These are phyloP conservation scores for Arthrobotrys conoides DNA, from an alignment of 2,329 filamentous ascomycete genomes.

Conservation along the genomic window DNA sequence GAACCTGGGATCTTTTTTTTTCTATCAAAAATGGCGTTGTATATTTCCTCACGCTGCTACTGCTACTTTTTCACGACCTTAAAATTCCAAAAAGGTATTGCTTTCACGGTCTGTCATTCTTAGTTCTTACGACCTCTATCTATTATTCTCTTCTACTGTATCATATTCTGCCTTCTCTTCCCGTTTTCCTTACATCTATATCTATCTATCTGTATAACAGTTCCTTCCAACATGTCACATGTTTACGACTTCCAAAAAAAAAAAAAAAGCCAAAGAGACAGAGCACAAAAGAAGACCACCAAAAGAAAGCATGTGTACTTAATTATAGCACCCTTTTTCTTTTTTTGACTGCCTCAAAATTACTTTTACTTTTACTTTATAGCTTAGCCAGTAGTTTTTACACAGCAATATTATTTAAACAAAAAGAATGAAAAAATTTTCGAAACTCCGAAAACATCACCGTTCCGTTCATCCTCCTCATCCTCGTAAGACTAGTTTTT, in stretches of 20 bases:
- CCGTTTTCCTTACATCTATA: slow-evolving; percentile 25
- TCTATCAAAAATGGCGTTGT: slow-evolving; percentile 52
- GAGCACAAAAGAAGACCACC: slow-evolving; percentile 36
- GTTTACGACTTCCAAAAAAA: slow-evolving; percentile 56
- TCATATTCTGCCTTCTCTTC: slow-evolving; percentile 44
- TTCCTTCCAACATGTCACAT: slow-evolving; percentile 56
- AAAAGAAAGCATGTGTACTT: slow-evolving; percentile 58
- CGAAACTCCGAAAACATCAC: slow-evolving; percentile 54
- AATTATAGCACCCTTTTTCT: slow-evolving; percentile 51
- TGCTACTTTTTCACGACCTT: slow-evolving; percentile 53
- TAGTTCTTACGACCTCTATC: slow-evolving; percentile 49
- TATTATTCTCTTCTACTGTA: slow-evolving; percentile 53
- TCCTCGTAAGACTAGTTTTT: too few species aligned
- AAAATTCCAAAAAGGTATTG: slow-evolving; percentile 56
- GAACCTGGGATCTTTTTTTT: slow-evolving; percentile 36
- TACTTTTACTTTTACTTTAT: too few species aligned
- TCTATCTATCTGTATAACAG: slow-evolving; percentile 59
- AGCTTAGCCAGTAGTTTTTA: too few species aligned
- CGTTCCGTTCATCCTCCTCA: slow-evolving; percentile 33
- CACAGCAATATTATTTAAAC: slow-evolving; percentile 47
- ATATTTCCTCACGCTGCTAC: slow-evolving; percentile 30
- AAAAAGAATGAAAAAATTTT: slow-evolving; percentile 61
- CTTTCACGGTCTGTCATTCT: slow-evolving; percentile 46
- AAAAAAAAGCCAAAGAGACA: slow-evolving; percentile 45
- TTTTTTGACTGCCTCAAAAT: slow-evolving; percentile 60